Conservation (phyloP, 345 rosid genomes). For the Theobroma cacao region DNA sequence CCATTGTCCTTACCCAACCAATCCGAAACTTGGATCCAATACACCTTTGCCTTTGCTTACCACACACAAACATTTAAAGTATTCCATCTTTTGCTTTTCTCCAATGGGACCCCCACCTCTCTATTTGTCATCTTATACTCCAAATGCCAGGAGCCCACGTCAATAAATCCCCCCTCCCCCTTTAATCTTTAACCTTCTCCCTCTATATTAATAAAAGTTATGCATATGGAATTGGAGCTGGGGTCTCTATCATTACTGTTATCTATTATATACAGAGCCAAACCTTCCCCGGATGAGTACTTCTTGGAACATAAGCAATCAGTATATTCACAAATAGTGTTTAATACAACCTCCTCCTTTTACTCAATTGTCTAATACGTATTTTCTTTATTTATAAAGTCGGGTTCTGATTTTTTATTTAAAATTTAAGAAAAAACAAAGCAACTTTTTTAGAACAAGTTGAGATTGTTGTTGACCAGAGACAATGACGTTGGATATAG, state of each 20-base stretch:
- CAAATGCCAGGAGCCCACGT: slow-evolving; percentile 26
- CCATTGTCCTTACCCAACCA: slow-evolving; percentile 27
- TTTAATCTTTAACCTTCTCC: neutral
- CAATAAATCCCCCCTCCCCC: slow-evolving; percentile 15
- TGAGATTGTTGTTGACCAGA: too few species aligned
- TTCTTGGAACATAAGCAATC: too few species aligned
- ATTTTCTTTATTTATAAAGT: too few species aligned
- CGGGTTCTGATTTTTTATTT: too few species aligned
- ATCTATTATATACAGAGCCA: neutral
- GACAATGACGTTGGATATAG: too few species aligned
- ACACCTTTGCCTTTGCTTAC: slow-evolving; percentile 13
- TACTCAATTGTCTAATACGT: too few species aligned
- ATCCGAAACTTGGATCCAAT: slow-evolving; percentile 14
- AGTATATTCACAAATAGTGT: too few species aligned
- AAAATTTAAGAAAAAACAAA: too few species aligned
- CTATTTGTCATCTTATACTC: slow-evolving; percentile 18
- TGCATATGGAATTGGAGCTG: neutral
- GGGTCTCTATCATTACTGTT: neutral
- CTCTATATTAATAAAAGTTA: too few species aligned
- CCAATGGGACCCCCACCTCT: slow-evolving; percentile 15
- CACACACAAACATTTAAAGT: slow-evolving; percentile 17
- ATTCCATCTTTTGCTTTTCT: slow-evolving; percentile 2
- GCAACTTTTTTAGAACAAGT: too few species aligned
- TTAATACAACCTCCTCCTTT: too few species aligned
- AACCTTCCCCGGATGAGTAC: neutral